Evolutionary conservation across 163 green algal genomes (phyloP), one percentile per base, ranked within the genome.

Genomic region (Chlamydomonas reinhardtii): DNA sequence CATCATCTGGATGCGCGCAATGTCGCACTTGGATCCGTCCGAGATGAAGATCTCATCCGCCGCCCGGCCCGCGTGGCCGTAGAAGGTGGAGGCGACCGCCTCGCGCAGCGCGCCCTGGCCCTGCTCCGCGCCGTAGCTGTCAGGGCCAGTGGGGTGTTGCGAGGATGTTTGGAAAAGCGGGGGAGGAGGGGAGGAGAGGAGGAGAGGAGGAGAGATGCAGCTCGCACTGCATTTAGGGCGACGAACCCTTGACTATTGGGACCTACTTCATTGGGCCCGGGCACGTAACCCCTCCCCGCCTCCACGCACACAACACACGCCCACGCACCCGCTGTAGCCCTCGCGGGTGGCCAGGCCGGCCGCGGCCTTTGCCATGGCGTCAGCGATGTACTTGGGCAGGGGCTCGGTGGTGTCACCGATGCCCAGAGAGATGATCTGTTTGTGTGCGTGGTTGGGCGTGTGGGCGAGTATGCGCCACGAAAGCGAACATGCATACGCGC

Each of bases 361-460:
- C 12, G 97, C 95, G 19, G 96, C 96, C 70, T 95, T 88, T 52
- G 92, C 89, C 94, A 99, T 97, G 34, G 94, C 97, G 22, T 97
- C 90, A 2, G 94, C 92, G 88, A 99, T 99, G 71, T 91, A 96
- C 54, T 93, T 79, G 2, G 98, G 97, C 88, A 99, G 98, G 52
- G 98, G 98, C 94, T 99, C 98, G 11, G 98, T 99, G 83, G 98
- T 99, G 94, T 99, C 98, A 29, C 98, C 98, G 78, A 99, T 99
- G 73, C 98, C 98, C 66, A 99, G 93, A 80, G 85, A 96, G 92
- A 99, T 99, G 86, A 99, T 96, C 92, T 85, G 68, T 59, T 6
- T 4, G n/a, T 48, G 5, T 48, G 39, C n/a, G n/a, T n/a, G n/a
- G n/a, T n/a, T n/a, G n/a, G n/a, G n/a, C n/a, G n/a, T n/a, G n/a